phyloP scores from a whole-genome alignment of 23 red algal genomes.

The Gracilaria vermiculophylla region DNA sequence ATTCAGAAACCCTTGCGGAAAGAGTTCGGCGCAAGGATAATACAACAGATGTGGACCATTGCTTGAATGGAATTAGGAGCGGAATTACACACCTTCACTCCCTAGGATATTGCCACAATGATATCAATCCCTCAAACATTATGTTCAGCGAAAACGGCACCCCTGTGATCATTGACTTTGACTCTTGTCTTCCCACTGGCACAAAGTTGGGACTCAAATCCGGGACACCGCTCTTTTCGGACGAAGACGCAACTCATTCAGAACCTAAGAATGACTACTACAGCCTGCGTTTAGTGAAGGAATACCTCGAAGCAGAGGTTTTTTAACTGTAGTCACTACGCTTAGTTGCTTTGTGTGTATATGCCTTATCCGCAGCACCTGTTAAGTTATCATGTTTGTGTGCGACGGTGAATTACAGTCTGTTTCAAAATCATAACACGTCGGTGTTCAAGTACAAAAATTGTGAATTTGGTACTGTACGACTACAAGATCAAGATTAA shows the following conservation, averaged over 20 bases:
- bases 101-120: conserved; percentile 36
- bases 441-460: too few species aligned
- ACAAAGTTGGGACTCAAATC: not conserved
- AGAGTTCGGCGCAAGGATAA: not conserved
- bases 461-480: too few species aligned
- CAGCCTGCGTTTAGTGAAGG: not conserved
- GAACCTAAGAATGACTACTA: conserved; percentile 7
- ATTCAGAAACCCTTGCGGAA: not conserved
- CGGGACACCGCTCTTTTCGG: conserved; percentile 3
- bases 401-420: too few species aligned
- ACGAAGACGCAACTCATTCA: conserved; percentile 32
- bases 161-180: conserved; percentile 36
- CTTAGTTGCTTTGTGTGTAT: too few species aligned
- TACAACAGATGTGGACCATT: not conserved
- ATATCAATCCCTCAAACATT: conserved; percentile 27
- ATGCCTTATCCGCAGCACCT: too few species aligned
- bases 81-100: conserved; percentile 2
- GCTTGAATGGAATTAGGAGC: not conserved
- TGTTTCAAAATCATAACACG: too few species aligned
- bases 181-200: not conserved
- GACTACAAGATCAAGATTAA: too few species aligned
- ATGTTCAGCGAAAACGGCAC: conserved; percentile 8
- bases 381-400: too few species aligned
- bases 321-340: too few species aligned
- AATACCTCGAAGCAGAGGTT: not conserved